Base-by-base conservation (phyloP, 345 rosid genomes). In the Psidium friedrichsthalianum region DNA sequence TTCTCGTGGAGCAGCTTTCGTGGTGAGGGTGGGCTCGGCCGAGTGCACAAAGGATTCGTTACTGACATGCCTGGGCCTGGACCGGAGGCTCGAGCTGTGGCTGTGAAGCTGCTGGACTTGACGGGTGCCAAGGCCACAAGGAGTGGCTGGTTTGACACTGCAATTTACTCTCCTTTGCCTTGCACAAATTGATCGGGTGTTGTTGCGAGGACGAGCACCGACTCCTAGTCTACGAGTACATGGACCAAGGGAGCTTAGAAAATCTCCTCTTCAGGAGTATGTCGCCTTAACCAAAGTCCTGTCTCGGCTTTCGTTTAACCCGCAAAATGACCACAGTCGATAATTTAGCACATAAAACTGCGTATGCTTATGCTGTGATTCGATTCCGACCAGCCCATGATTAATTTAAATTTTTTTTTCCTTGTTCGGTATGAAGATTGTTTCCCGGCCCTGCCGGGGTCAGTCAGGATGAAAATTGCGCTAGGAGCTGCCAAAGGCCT, bases 11-110 rank as follows among this genome's bases (percentile, higher is more conserved):
- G 88, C 89, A 94, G 92, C 83, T 85, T 94, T 82, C 88, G 94
- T 8, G 98, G 98, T 0, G 94, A 93, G 91, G 98, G 98, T 11
- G 96, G 98, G 82, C 94, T 96, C 51, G 98, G 98, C 5, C 95
- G 93, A 0, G 98, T 96, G 78, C 91, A 92, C 86, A 94, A 96
- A 85, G 98, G 98, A 32, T 94, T 94, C 51, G 44, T 92, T 8
- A 93, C 92, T 86, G 94, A 91, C 83, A 92, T 91, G 84, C 82
- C 93, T 40, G 89, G 91, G 86, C 94, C 90, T 1, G 96, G 95
- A 55, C 86, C 92, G 85, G 87, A 87, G 82, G 89, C 96, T 64
- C 98, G 93, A 84, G 92, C 95, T 25, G 96, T 95, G 49, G 98
- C 98, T 29, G 96, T 94, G 53, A 96, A 96, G 91, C 90, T 90